These are phyloP conservation scores for Endocalyx cinctus DNA, from an alignment of 2,329 filamentous ascomycete genomes.

Conservation along the genomic window DNA sequence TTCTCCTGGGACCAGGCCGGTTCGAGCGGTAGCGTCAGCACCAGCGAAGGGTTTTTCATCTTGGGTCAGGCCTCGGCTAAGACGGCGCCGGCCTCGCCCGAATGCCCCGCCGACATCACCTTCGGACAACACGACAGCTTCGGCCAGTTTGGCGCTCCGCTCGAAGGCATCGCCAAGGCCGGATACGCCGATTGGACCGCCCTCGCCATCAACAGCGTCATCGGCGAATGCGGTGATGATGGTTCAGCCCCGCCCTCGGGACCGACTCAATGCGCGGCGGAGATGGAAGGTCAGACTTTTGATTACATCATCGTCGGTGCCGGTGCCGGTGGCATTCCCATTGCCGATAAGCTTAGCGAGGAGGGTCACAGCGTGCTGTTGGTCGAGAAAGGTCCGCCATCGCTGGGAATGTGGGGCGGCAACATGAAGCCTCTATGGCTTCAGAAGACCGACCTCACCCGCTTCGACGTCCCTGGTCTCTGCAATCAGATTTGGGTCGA, in stretches of 20 bases:
- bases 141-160: slow-evolving; percentile 46
- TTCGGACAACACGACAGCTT: slow-evolving; percentile 52
- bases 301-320: slow-evolving; percentile 60
- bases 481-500: slow-evolving; percentile 68
- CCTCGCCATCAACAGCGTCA: slow-evolving; percentile 36
- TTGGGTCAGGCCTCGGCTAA: slow-evolving; percentile 53
- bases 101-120: slow-evolving; percentile 38
- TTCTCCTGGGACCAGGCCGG: slow-evolving; percentile 51
- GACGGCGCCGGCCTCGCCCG: slow-evolving; percentile 34
- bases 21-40: slow-evolving; percentile 37
- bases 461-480: slow-evolving; percentile 67
- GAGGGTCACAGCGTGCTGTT: slow-evolving; percentile 62
- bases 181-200: slow-evolving; percentile 39
- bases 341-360: slow-evolving; percentile 60
- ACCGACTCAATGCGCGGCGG: slow-evolving; percentile 14
- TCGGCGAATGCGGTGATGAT: slow-evolving; percentile 27
- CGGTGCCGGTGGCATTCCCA: slow-evolving; percentile 55
- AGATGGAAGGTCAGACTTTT: slow-evolving; percentile 37
- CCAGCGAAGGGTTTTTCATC: slow-evolving; percentile 38
- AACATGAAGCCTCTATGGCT: slow-evolving; percentile 52
- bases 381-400: slow-evolving; percentile 56
- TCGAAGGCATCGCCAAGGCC: slow-evolving; percentile 26
- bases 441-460: slow-evolving; percentile 57
- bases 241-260: slow-evolving; percentile 14
- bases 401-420: slow-evolving; percentile 60